Evolutionary conservation across 2,329 filamentous ascomycete species (phyloP).

Genomic region (Chaetomiaceae sp.): DNA sequence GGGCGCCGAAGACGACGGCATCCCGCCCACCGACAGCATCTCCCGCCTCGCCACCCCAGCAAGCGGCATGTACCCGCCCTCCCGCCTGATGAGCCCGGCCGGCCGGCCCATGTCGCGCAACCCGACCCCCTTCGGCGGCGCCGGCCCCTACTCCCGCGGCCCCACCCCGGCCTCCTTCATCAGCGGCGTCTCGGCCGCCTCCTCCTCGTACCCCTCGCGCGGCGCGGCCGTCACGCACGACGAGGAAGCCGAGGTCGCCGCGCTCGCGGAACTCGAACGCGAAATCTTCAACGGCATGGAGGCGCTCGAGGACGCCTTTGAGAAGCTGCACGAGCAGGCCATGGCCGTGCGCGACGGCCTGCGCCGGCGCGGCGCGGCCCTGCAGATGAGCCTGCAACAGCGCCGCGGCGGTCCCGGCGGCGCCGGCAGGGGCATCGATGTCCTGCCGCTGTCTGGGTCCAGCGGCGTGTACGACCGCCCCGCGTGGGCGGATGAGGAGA

Average conservation of each 20-base stretch:
- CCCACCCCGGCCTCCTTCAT: constrained; percentile 51
- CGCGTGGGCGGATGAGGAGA: constrained; percentile 42
- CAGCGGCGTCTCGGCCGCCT: constrained; percentile 43
- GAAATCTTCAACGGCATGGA: constrained; percentile 96
- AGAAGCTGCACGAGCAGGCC: constrained; percentile 80
- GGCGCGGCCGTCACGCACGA: constrained; percentile 73
- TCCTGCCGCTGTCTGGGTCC: constrained; percentile 48
- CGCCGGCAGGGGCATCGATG: constrained; percentile 45
- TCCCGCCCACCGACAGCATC: constrained; percentile 38
- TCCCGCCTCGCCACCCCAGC: constrained; percentile 54
- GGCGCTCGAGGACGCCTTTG: constrained; percentile 87
- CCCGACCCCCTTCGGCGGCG: constrained; percentile 55
- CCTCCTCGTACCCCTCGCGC: constrained; percentile 39
- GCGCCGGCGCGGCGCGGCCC: constrained; percentile 74
- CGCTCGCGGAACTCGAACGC: constrained; percentile 83
- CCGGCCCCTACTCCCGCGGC: constrained; percentile 41
- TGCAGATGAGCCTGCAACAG: constrained; percentile 61
- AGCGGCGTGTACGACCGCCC: constrained; percentile 45
- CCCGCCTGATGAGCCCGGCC: constrained; percentile 36
- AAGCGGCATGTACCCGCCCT: constrained; percentile 42
- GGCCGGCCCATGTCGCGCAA: constrained; percentile 47
- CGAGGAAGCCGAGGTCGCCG: constrained; percentile 88
- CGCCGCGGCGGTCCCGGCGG: constrained; percentile 38
- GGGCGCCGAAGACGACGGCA: constrained; percentile 63
- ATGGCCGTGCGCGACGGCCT: constrained; percentile 74